Conservation (phyloP, 495 filamentous ascomycete species). For the Staphylotrichum longicolle region DNA sequence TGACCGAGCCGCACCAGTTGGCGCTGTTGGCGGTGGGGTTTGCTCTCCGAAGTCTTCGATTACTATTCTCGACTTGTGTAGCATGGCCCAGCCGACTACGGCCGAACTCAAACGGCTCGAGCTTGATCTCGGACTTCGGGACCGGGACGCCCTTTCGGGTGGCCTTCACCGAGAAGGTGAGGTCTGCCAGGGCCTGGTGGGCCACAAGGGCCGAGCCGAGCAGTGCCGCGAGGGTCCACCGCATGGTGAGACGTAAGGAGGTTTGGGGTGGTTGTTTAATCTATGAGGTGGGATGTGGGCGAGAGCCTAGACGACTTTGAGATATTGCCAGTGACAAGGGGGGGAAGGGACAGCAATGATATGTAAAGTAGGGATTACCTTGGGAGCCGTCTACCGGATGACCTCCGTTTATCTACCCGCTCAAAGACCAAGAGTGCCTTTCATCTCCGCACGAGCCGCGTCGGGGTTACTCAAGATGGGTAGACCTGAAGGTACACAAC, state of each 20-base stretch:
- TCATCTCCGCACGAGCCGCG: conserved; percentile 7
- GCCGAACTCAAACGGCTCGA: conserved; percentile 25
- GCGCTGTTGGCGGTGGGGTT: conserved; percentile 22
- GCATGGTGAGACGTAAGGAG: conserved; percentile 14
- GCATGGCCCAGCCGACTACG: background rate
- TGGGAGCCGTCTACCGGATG: conserved; percentile 3
- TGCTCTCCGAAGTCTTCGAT: conserved; percentile 16
- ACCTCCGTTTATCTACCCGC: conserved; percentile 15
- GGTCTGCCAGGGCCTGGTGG: conserved; percentile 22
- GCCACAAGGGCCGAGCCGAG: conserved; percentile 22
- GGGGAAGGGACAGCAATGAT: background rate
- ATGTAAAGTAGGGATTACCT: background rate
- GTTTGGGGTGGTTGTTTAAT: conserved; percentile 11
- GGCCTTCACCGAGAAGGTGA: conserved; percentile 26
- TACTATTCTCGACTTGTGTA: background rate
- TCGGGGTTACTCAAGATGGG: conserved; percentile 13
- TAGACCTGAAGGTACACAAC: conserved; percentile 9
- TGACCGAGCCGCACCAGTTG: conserved; percentile 38
- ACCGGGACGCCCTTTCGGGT: conserved; percentile 31
- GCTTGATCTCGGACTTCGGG: conserved; percentile 28
- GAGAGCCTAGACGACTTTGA: background rate
- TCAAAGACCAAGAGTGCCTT: background rate
- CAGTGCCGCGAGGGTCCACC: conserved; percentile 17
- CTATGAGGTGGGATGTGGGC: conserved; percentile 5
- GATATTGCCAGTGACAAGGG: background rate